Evolutionary conservation across 495 filamentous ascomycete genomes (phyloP), one percentile per base, ranked within the genome.

Genomic region (Eremomyces bilateralis): DNA sequence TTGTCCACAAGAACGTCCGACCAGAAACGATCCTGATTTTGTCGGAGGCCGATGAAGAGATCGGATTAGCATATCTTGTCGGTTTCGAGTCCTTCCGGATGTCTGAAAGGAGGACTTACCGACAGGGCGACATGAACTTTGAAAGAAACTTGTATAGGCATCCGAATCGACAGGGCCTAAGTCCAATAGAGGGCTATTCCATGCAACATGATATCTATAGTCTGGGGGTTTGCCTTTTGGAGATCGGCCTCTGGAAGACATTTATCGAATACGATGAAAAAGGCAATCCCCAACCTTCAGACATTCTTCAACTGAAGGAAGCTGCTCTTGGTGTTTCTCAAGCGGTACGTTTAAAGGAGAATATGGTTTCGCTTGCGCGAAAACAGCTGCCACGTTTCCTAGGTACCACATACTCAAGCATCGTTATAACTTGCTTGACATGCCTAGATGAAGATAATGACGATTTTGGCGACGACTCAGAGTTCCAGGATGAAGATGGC

Each of bases 131-230:
- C 38, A 25, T 33, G 2, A 38, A 24, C 20, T 62, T 58, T 57
- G 46, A 59, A 27, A 51, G 51, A 20, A 60, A 69, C 29, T 37
- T 74, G 1, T 76, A 75, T 41, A 61, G 62, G 3, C 68, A 75
- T 37, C 70, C 69, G 6, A 34, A 42, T 1, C 58, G 68, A 10
- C 60, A 67, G 28, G 67, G 69, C 1, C 4, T 45, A 0, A 42
- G 35, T 16, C 54, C 53, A 1, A 38, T 52, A 31, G 53, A 57
- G 1, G 21, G 34, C 4, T 71, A 69, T 37, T 46, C 35, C 4
- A 73, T 72, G 65, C 64, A 70, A 38, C 67, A 74, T 48, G 71
- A 76, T 42, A 69, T 76, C 19, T 76, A 76, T 43, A 69, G 64
- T 42, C 53, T 76, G 6, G 71, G 71, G 0, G 63, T 70, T 6